phyloP scores from a whole-genome alignment of 768 basidiomycete species.

The Macrolepiota fuliginosa region DNA sequence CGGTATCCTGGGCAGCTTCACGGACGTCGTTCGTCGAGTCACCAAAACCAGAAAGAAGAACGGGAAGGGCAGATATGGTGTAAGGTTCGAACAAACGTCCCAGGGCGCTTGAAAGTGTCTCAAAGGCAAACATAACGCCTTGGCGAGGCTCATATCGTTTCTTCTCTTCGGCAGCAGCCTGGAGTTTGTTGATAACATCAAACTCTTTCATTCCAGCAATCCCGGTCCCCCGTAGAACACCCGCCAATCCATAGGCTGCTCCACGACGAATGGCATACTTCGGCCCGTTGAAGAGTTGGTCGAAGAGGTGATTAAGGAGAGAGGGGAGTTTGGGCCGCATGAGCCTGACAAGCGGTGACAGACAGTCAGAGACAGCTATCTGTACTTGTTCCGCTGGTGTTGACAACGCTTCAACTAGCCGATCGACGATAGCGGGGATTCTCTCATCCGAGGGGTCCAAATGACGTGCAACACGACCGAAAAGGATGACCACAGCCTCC shows the following conservation, averaged over 20 bases:
- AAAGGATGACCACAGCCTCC: constrained; percentile 92
- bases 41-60: constrained; percentile 83
- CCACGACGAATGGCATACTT: constrained; percentile 97
- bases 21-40: constrained; percentile 86
- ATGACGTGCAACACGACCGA: constrained; percentile 90
- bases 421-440: constrained; percentile 77
- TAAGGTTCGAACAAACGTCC: constrained; percentile 95
- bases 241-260: constrained; percentile 94
- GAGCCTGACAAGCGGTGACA: constrained; percentile 78
- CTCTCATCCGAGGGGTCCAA: constrained; percentile 74
- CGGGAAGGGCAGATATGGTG: constrained; percentile 76
- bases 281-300: constrained; percentile 69
- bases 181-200: constrained; percentile 70
- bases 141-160: constrained; percentile 84
- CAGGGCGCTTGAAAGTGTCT: constrained; percentile 83
- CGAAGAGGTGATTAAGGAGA: constrained; percentile 76
- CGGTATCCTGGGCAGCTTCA: constrained; percentile 90
- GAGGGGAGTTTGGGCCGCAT: constrained; percentile 57
- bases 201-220: constrained; percentile 84
- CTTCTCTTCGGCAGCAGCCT: constrained; percentile 83
- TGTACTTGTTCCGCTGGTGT: constrained; percentile 97
- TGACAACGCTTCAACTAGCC: constrained; percentile 84
- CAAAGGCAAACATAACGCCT: constrained; percentile 93
- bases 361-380: constrained; percentile 92
- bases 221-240: constrained; percentile 89